A percentile compares a stretch with the other conserved stretches of the same genome.
Evolutionary conservation across 2,329 filamentous ascomycete species (phyloP).

Genomic region (Xenosphaeropsis pyriputrescens): DNA sequence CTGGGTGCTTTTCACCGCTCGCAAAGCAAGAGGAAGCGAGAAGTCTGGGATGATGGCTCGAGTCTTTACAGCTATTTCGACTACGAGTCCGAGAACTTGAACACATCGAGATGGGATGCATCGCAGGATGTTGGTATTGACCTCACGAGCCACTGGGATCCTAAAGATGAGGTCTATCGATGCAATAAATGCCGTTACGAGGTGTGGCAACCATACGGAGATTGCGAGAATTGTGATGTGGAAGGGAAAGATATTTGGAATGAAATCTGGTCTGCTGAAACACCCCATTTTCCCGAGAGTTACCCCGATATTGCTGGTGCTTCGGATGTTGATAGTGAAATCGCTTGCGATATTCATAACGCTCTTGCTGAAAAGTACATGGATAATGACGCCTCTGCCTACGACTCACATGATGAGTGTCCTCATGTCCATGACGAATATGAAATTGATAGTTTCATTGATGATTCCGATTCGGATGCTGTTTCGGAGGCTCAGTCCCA

Average conservation of each 20-base stretch:
- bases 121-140: background rate
- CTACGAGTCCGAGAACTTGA: background rate
- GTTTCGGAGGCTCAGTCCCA: background rate
- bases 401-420: background rate
- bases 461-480: background rate
- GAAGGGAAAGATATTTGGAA: background rate
- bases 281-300: background rate
- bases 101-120: background rate
- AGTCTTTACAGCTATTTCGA: background rate
- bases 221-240: background rate
- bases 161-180: background rate
- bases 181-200: background rate
- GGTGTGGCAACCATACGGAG: conserved; percentile 1
- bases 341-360: background rate
- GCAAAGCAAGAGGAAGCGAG: background rate
- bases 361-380: background rate
- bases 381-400: background rate
- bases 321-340: background rate
- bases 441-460: conserved; percentile 1
- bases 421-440: background rate
- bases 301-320: background rate
- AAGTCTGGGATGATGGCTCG: background rate
- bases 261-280: no score
- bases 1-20: conserved; percentile 4
- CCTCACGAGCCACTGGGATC: background rate